A percentile compares a stretch with the other conserved stretches of the same genome.
Conservation (phyloP, 2,329 filamentous ascomycete species). For the Aspergillus udagawae region DNA sequence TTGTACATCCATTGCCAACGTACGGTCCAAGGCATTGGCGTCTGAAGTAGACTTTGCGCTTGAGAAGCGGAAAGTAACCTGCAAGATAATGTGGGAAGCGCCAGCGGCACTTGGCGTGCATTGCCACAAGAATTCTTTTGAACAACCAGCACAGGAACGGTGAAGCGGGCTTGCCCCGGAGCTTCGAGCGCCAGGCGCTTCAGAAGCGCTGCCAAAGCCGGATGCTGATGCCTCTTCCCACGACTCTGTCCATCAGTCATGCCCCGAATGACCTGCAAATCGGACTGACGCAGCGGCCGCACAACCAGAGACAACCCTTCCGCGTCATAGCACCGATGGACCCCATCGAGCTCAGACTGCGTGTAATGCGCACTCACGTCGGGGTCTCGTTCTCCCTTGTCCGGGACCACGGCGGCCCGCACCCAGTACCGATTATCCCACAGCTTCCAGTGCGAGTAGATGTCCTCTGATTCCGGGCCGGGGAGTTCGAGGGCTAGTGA, state of each 20-base stretch:
- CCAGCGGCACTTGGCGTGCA: slow-evolving; percentile 15
- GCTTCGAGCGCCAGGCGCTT: slow-evolving; percentile 24
- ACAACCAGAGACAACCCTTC: slow-evolving; percentile 30
- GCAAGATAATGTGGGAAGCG: slow-evolving; percentile 26
- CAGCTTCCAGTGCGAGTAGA: slow-evolving; percentile 34
- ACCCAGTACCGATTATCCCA: slow-evolving; percentile 59
- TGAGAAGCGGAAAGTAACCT: slow-evolving; percentile 9
- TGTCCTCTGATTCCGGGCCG: not conserved
- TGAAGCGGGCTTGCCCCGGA: slow-evolving; percentile 38
- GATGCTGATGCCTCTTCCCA: slow-evolving; percentile 1
- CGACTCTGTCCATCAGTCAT: slow-evolving; percentile 5
- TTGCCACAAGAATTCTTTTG: slow-evolving; percentile 1
- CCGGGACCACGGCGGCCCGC: slow-evolving; percentile 35
- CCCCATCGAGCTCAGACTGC: not conserved
- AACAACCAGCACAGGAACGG: slow-evolving; percentile 37
- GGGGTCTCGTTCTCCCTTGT: not conserved
- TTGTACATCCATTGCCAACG: slow-evolving; percentile 41
- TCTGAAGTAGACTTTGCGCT: slow-evolving; percentile 4
- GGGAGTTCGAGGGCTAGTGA: slow-evolving; percentile 17
- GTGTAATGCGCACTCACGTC: not conserved
- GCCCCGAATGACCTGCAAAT: slow-evolving; percentile 22
- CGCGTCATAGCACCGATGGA: not conserved
- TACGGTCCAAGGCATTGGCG: slow-evolving; percentile 19
- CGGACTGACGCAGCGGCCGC: slow-evolving; percentile 35
- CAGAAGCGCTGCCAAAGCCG: not conserved